Evolutionary conservation across 2,329 filamentous ascomycete species (phyloP).

Genomic region (Fusarium nanum): DNA sequence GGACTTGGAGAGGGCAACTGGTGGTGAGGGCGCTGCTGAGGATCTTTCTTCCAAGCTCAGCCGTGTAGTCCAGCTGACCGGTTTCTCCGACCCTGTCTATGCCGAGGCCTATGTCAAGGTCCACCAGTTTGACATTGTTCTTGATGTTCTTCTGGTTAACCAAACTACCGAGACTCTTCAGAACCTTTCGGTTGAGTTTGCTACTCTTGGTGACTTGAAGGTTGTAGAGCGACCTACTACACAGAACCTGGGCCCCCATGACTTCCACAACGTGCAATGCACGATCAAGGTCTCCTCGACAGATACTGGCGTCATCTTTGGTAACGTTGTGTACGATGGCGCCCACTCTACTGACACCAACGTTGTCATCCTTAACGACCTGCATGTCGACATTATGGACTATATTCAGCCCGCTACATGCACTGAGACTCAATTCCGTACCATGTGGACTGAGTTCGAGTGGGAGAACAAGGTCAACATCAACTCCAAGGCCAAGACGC

Average conservation of each 20-base stretch:
- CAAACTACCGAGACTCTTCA: conserved; percentile 97
- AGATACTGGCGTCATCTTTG: conserved; percentile 98
- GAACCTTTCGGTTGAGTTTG: conserved; percentile 97
- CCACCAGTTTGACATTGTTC: conserved; percentile 97
- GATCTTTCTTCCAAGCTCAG: conserved; percentile 94
- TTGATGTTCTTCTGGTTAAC: conserved; percentile 96
- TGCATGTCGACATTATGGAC: conserved; percentile 99
- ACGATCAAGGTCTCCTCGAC: conserved; percentile 99
- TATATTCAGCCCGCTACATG: conserved; percentile 98
- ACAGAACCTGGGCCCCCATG: conserved; percentile 93
- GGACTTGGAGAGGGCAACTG: conserved; percentile 93
- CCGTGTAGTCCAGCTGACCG: conserved; percentile 95
- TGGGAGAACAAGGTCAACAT: conserved; percentile 99
- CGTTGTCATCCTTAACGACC: conserved; percentile 96
- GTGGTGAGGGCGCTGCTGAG: conserved; percentile 84
- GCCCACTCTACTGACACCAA: conserved; percentile 92
- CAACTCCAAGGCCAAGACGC: conserved; percentile 92
- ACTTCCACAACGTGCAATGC: conserved; percentile 98
- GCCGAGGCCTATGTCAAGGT: conserved; percentile 99
- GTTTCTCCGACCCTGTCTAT: conserved; percentile 98
- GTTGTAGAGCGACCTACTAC: conserved; percentile 97
- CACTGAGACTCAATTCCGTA: conserved; percentile 97
- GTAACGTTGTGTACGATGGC: conserved; percentile 97
- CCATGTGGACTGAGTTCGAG: conserved; percentile 99
- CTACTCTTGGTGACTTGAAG: conserved; percentile 97